Evolutionary conservation across 495 filamentous ascomycete genomes (phyloP).

Genomic region (Aspergillus coremiiformis): DNA sequence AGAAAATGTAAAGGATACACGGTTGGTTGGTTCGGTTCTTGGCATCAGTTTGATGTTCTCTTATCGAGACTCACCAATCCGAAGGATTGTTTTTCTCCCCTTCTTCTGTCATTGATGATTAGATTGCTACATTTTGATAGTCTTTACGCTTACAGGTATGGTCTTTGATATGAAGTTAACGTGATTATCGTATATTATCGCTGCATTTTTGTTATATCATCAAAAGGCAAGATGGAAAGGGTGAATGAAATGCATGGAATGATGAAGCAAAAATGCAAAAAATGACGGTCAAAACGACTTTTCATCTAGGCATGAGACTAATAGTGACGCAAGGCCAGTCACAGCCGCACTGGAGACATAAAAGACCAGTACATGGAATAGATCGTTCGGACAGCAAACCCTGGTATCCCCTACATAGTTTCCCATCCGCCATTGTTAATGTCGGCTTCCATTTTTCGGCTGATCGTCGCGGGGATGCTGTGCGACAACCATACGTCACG

Average conservation of each 20-base stretch:
- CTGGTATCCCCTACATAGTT: slow-evolving; percentile 51
- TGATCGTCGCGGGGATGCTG: slow-evolving; percentile 79
- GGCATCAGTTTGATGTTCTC: neutral
- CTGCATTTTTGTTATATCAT: neutral
- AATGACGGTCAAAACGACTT: neutral
- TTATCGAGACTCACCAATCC: too few species aligned
- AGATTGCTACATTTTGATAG: too few species aligned
- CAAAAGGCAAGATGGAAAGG: too few species aligned
- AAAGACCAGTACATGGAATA: neutral
- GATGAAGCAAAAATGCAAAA: neutral
- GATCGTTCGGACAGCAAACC: neutral
- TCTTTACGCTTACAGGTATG: too few species aligned
- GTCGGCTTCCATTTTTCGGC: slow-evolving; percentile 82
- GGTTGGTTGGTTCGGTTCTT: too few species aligned
- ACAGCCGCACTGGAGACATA: neutral
- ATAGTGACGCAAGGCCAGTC: neutral
- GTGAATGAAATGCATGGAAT: neutral
- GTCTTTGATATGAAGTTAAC: too few species aligned
- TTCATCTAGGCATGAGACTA: neutral
- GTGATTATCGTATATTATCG: too few species aligned
- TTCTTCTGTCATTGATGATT: too few species aligned
- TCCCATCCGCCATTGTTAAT: slow-evolving; percentile 98
- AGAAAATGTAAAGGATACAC: neutral
- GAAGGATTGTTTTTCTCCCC: too few species aligned
- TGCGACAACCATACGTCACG: slow-evolving; percentile 83